Conservation (phyloP, 2,329 filamentous ascomycete species). For the Tetracladium maxilliforme region DNA sequence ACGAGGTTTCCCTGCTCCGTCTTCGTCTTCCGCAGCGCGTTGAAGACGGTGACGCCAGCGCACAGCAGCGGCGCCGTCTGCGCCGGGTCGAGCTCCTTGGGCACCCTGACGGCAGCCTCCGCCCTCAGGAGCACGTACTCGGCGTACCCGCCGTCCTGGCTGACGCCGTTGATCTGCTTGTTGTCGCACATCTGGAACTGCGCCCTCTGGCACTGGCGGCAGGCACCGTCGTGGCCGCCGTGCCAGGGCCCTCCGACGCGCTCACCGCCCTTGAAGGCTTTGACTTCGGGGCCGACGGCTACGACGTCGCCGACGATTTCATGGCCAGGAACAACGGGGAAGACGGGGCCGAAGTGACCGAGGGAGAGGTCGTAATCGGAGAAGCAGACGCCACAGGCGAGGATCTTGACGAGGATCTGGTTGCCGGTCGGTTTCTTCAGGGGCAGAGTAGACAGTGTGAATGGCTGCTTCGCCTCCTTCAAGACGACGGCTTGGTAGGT, state of each 20-base stretch:
- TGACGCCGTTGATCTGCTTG: slow-evolving; percentile 47
- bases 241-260: slow-evolving; percentile 57
- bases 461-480: slow-evolving; percentile 30
- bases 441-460: slow-evolving; percentile 42
- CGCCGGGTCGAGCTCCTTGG: slow-evolving; percentile 32
- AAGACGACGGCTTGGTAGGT: slow-evolving; percentile 54
- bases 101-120: slow-evolving; percentile 44
- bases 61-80: slow-evolving; percentile 45
- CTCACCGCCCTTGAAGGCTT: slow-evolving; percentile 45
- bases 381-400: slow-evolving; percentile 60
- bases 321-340: slow-evolving; percentile 53
- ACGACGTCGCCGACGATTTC: slow-evolving; percentile 57
- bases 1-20: slow-evolving; percentile 36
- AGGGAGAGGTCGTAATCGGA: slow-evolving; percentile 34
- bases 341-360: slow-evolving; percentile 36
- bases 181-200: slow-evolving; percentile 57
- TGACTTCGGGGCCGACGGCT: slow-evolving; percentile 40
- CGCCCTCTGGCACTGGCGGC: slow-evolving; percentile 46
- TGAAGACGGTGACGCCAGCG: slow-evolving; percentile 51
- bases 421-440: slow-evolving; percentile 38
- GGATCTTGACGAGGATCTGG: slow-evolving; percentile 55
- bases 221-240: slow-evolving; percentile 47
- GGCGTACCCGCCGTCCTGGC: slow-evolving; percentile 50
- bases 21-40: slow-evolving; percentile 36
- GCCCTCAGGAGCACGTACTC: slow-evolving; percentile 45